These are phyloP conservation scores for Alternaria conjuncta DNA, from an alignment of 2,329 filamentous ascomycete species.

Conservation along the genomic window DNA sequence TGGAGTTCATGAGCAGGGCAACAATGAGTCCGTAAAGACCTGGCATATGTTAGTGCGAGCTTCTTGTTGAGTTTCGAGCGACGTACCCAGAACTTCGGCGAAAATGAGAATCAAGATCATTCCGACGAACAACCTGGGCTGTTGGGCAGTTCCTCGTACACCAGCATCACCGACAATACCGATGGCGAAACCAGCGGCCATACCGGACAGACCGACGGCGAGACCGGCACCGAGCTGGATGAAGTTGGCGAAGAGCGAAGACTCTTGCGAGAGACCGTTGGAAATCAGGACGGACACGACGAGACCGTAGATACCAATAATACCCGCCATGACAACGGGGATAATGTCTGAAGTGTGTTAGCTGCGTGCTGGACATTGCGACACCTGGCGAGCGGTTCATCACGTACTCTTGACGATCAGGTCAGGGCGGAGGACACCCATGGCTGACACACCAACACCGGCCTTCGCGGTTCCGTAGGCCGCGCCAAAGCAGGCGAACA, in stretches of 20 bases:
- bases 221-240: constrained; percentile 62
- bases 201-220: constrained; percentile 77
- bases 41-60: constrained; percentile 45
- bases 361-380: background rate
- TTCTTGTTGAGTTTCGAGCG: background rate
- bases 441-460: constrained; percentile 96
- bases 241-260: constrained; percentile 59
- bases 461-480: constrained; percentile 99
- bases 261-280: constrained; percentile 57
- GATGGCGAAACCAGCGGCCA: constrained; percentile 84
- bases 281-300: constrained; percentile 63
- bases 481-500: constrained; percentile 95
- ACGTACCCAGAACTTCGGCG: constrained; percentile 94
- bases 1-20: constrained; percentile 99
- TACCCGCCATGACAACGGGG: constrained; percentile 99
- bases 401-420: constrained; percentile 97
- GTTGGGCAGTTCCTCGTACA: constrained; percentile 85
- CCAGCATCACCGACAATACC: constrained; percentile 75
- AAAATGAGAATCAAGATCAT: constrained; percentile 99
- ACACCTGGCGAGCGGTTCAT: background rate
- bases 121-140: constrained; percentile 88
- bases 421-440: constrained; percentile 97
- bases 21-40: constrained; percentile 99
- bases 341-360: constrained; percentile 77
- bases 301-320: constrained; percentile 89